Conservation (phyloP, 1,284 basidiomycete species). For the Melampsora americana region DNA sequence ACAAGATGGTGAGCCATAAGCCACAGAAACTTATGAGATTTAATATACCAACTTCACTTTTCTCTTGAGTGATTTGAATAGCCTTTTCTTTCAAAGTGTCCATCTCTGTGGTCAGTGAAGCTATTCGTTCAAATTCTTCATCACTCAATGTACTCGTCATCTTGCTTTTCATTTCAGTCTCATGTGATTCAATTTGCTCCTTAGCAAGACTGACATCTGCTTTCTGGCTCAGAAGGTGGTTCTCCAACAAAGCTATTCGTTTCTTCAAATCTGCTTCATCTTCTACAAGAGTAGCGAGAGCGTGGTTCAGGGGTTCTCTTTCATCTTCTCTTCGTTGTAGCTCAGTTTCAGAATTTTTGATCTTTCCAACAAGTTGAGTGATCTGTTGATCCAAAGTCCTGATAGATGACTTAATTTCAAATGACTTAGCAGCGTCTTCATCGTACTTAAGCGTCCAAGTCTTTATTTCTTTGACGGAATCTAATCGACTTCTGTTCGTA, state of each 20-base stretch:
- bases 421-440: slow-evolving; percentile 64
- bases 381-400: slow-evolving; percentile 79
- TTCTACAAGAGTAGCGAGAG: slow-evolving; percentile 63
- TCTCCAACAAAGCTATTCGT: slow-evolving; percentile 67
- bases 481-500: slow-evolving; percentile 79
- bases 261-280: slow-evolving; percentile 70
- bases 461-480: slow-evolving; percentile 74
- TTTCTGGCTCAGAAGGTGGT: slow-evolving; percentile 67
- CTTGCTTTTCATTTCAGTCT: slow-evolving; percentile 70
- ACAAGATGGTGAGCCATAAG: background rate
- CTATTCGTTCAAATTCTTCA: slow-evolving; percentile 70
- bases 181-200: slow-evolving; percentile 62
- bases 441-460: slow-evolving; percentile 73
- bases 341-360: slow-evolving; percentile 69
- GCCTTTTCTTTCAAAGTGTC: slow-evolving; percentile 70
- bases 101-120: slow-evolving; percentile 69
- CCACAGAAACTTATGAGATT: background rate
- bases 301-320: slow-evolving; percentile 66
- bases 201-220: slow-evolving; percentile 57
- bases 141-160: slow-evolving; percentile 70
- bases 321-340: slow-evolving; percentile 69
- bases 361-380: slow-evolving; percentile 69
- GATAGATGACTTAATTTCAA: slow-evolving; percentile 71
- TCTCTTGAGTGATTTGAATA: slow-evolving; percentile 66
- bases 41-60: slow-evolving; percentile 65